A percentile compares a stretch with the other conserved stretches of the same genome.
phyloP scores from a whole-genome alignment of 805 yeast genomes.

The Candida nitratophila region DNA sequence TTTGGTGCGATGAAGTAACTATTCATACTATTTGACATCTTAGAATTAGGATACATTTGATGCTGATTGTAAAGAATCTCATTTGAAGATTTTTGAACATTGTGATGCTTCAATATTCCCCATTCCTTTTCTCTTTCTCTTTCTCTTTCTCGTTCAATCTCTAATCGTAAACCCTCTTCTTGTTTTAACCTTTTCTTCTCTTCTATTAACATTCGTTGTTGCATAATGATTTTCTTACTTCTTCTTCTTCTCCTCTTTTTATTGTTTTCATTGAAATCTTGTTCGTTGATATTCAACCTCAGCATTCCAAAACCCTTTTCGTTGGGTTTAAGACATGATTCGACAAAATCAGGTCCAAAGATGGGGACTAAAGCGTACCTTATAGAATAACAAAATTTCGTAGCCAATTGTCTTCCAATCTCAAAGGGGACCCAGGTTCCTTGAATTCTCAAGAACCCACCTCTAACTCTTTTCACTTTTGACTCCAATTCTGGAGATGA shows the following conservation, averaged over 20 bases:
- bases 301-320: slow-evolving; percentile 64
- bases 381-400: slow-evolving; percentile 70
- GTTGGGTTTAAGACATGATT: slow-evolving; percentile 48
- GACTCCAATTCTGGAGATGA: slow-evolving; percentile 57
- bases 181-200: too few relatives aligned
- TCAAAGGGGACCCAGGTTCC: slow-evolving; percentile 88
- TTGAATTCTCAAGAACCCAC: slow-evolving; percentile 87
- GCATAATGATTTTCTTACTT: slow-evolving; percentile 5
- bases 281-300: slow-evolving; percentile 28
- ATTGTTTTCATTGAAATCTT: slow-evolving; percentile 10
- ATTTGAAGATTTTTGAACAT: too few relatives aligned
- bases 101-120: too few relatives aligned
- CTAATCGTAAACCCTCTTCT: too few relatives aligned
- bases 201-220: not conserved
- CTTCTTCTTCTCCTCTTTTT: slow-evolving; percentile 17
- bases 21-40: too few relatives aligned
- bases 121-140: too few relatives aligned
- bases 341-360: slow-evolving; percentile 67
- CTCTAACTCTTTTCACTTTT: slow-evolving; percentile 67
- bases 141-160: too few relatives aligned
- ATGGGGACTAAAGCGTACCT: slow-evolving; percentile 71
- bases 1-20: too few relatives aligned
- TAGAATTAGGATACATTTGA: too few relatives aligned
- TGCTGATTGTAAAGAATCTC: too few relatives aligned
- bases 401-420: slow-evolving; percentile 60